Conservation (phyloP, 2,329 filamentous ascomycete genomes). For the Verticillium alfalfae region DNA sequence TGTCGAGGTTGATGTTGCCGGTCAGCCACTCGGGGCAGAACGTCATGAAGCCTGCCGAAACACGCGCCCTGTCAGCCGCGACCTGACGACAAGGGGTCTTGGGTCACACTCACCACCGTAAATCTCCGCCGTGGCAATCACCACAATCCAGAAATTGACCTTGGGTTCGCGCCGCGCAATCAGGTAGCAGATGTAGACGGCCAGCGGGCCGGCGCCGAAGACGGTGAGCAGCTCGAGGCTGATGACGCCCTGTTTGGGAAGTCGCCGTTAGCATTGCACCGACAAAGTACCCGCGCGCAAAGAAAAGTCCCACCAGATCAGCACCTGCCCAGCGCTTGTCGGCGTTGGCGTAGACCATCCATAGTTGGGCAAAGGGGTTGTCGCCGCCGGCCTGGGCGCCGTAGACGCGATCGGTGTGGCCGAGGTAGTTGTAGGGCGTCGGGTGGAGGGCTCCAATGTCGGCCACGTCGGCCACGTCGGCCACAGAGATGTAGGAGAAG, state of each 20-base stretch:
- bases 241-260: constrained; percentile 36
- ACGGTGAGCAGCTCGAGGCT: constrained; percentile 63
- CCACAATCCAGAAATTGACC: constrained; percentile 56
- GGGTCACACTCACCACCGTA: constrained; percentile 48
- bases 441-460: constrained; percentile 31
- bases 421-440: constrained; percentile 48
- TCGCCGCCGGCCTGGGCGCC: constrained; percentile 51
- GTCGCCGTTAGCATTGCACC: background rate
- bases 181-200: constrained; percentile 55
- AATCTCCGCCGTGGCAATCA: constrained; percentile 60
- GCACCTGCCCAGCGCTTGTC: constrained; percentile 59
- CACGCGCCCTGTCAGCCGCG: background rate
- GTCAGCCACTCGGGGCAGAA: constrained; percentile 66
- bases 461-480: constrained; percentile 23
- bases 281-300: too few relatives aligned
- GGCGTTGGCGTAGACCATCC: constrained; percentile 65
- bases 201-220: constrained; percentile 54
- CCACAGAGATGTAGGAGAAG: constrained; percentile 50
- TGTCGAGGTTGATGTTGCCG: constrained; percentile 56
- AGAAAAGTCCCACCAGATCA: constrained; percentile 41
- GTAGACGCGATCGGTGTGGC: constrained; percentile 42
- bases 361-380: constrained; percentile 52
- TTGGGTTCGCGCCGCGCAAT: constrained; percentile 49
- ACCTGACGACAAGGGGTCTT: background rate
- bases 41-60: constrained; percentile 57